Percentiles rank a stretch among this genome's conserved stretches.
phyloP scores from a whole-genome alignment of 352 stramenopile species.

The Elongisporangium anandrum region DNA sequence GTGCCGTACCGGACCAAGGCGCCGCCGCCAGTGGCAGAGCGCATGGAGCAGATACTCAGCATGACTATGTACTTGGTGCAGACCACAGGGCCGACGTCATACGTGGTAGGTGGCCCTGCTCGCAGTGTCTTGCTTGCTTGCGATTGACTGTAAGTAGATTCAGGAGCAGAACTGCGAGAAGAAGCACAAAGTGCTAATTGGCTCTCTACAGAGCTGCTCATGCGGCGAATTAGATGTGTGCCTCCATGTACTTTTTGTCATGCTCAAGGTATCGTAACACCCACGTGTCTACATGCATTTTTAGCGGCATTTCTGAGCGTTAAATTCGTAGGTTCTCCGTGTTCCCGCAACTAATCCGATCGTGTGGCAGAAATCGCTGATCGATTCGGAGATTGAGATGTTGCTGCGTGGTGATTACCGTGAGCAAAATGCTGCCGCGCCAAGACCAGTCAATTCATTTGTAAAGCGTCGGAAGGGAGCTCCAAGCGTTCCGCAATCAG shows the following conservation, averaged over 20 bases:
- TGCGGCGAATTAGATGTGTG: conserved; percentile 76
- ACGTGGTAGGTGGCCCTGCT: conserved; percentile 36
- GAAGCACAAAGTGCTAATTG: conserved; percentile 80
- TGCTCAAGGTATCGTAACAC: conserved; percentile 56
- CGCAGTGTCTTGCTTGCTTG: not conserved
- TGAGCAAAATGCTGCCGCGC: conserved; percentile 21
- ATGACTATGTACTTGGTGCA: conserved; percentile 82
- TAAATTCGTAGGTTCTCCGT: conserved; percentile 47
- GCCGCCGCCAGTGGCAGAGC: conserved; percentile 33
- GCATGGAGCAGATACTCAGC: conserved; percentile 60
- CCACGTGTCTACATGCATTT: no score
- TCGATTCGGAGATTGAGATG: conserved; percentile 79
- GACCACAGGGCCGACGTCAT: conserved; percentile 71
- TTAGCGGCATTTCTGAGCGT: no score
- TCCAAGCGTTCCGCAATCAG: conserved; percentile 10
- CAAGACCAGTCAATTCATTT: conserved; percentile 21
- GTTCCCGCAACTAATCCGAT: conserved; percentile 60
- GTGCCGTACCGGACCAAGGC: conserved; percentile 60
- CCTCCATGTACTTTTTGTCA: conserved; percentile 82
- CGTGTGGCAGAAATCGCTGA: conserved; percentile 83
- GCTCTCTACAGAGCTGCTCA: conserved; percentile 61
- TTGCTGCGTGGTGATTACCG: conserved; percentile 60
- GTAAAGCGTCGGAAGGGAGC: conserved; percentile 36
- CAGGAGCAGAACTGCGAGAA: conserved; percentile 70
- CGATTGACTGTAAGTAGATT: conserved; percentile 25